These are phyloP conservation scores for Yamadazyma olivae DNA, from an alignment of 805 yeast species.

Conservation along the genomic window DNA sequence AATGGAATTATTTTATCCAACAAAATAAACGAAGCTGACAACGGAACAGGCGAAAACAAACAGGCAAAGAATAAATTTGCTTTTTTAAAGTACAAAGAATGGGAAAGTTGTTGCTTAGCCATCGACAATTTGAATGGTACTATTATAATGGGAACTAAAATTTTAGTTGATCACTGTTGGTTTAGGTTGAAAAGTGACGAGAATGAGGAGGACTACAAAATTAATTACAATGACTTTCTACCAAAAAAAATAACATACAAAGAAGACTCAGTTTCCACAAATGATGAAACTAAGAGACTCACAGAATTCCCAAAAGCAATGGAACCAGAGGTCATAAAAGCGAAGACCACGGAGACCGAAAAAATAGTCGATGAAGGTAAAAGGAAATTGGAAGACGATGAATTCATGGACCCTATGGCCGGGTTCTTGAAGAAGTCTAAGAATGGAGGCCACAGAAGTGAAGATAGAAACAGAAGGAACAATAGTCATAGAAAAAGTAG, in stretches of 20 bases:
- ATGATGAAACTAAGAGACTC: not conserved
- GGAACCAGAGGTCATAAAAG: not conserved
- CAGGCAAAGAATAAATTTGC: constrained; percentile 58
- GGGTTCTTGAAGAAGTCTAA: constrained; percentile 12
- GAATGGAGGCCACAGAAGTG: constrained; percentile 5
- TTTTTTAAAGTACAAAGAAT: constrained; percentile 79
- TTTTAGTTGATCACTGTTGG: constrained; percentile 69
- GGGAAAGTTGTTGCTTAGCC: constrained; percentile 75
- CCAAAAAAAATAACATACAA: constrained; percentile 12
- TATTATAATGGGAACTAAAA: constrained; percentile 45
- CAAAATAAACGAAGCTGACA: not conserved
- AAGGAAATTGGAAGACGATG: constrained; percentile 17
- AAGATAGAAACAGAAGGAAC: constrained; percentile 2
- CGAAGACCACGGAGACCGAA: not conserved
- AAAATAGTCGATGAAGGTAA: not conserved
- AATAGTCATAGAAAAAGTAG: not conserved
- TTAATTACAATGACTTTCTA: constrained; percentile 21
- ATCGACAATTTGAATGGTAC: constrained; percentile 84
- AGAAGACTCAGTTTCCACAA: not conserved
- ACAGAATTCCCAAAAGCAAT: not conserved
- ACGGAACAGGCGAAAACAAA: constrained; percentile 47
- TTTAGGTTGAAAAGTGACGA: constrained; percentile 56
- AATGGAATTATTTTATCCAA: not conserved
- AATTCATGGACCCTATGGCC: constrained; percentile 34
- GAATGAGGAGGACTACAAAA: constrained; percentile 39